Evolutionary conservation across 2,329 filamentous ascomycete genomes (phyloP).

Genomic region (Xylariomycetidae sp.): DNA sequence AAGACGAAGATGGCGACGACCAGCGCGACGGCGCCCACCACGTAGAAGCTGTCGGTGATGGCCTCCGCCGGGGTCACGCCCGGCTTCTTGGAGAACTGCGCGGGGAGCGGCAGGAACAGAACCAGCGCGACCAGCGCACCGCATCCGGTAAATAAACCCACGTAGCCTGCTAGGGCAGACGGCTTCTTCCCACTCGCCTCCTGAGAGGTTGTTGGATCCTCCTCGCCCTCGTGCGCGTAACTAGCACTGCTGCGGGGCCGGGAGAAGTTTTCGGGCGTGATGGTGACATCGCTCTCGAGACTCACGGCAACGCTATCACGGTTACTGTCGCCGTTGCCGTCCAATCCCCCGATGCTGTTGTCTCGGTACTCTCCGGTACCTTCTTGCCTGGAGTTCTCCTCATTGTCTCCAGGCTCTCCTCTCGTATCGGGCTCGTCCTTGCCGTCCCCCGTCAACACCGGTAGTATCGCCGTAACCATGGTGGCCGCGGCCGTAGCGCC

Average conservation of each 20-base stretch:
- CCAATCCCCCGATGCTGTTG: constrained; percentile 1
- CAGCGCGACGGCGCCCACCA: constrained; percentile 69
- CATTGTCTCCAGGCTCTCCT: constrained; percentile 19
- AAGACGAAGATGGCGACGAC: constrained; percentile 69
- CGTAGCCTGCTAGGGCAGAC: constrained; percentile 71
- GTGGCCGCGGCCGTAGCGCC: constrained; percentile 88
- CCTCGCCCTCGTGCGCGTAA: constrained; percentile 9
- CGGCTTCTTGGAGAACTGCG: constrained; percentile 63
- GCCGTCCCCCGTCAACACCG: constrained; percentile 49
- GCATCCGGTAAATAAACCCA: constrained; percentile 87
- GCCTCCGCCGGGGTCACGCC: constrained; percentile 69
- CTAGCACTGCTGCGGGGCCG: constrained; percentile 14
- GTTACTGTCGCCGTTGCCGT: constrained; percentile 29
- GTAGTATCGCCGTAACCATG: constrained; percentile 95
- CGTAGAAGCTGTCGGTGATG: constrained; percentile 79
- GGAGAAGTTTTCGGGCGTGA: constrained; percentile 59
- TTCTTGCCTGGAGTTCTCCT: constrained; percentile 17
- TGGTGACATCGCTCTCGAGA: constrained; percentile 67
- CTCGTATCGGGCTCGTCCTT: constrained; percentile 18
- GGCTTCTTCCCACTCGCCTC: constrained; percentile 37
- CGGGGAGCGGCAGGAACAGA: constrained; percentile 81
- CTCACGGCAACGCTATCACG: constrained; percentile 59
- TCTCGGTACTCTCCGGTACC: constrained; percentile 12
- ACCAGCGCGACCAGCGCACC: constrained; percentile 80
- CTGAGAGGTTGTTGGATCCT: too few species aligned